Conservation (phyloP, 257 asterid genomes). For the Primulina huaijiensis region DNA sequence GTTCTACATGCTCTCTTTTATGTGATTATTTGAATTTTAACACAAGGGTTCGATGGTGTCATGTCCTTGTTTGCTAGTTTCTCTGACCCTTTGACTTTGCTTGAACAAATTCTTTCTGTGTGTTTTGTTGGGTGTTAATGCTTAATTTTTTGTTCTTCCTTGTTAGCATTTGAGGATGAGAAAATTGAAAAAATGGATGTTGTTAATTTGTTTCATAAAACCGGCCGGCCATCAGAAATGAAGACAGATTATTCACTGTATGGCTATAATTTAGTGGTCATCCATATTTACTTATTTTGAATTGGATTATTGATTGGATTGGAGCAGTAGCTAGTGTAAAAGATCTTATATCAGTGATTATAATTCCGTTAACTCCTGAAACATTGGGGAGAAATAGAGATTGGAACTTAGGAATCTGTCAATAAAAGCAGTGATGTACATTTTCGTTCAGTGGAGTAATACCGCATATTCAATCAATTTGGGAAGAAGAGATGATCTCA, state of each 20-base stretch:
- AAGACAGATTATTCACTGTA: no score
- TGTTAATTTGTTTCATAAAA: neutral
- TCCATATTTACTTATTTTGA: neutral
- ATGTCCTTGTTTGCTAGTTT: neutral
- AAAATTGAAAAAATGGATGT: neutral
- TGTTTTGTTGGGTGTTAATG: neutral
- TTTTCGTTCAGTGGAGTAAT: neutral
- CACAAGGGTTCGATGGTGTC: neutral
- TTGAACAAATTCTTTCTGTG: neutral
- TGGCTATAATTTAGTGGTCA: neutral
- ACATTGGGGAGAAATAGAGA: neutral
- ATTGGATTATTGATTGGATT: neutral
- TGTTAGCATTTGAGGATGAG: neutral
- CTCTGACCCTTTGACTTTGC: neutral
- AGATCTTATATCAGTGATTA: neutral
- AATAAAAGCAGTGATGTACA: neutral
- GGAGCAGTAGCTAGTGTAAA: neutral
- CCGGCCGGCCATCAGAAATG: neutral
- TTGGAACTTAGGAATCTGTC: neutral
- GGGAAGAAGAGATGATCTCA: neutral
- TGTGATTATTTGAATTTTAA: neutral
- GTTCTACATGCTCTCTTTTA: neutral
- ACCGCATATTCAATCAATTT: neutral
- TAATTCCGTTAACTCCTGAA: neutral
- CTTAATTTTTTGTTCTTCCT: conserved; percentile 5